Evolutionary conservation across 2,329 filamentous ascomycete species (phyloP).

Genomic region (Fusarium nematophilum): DNA sequence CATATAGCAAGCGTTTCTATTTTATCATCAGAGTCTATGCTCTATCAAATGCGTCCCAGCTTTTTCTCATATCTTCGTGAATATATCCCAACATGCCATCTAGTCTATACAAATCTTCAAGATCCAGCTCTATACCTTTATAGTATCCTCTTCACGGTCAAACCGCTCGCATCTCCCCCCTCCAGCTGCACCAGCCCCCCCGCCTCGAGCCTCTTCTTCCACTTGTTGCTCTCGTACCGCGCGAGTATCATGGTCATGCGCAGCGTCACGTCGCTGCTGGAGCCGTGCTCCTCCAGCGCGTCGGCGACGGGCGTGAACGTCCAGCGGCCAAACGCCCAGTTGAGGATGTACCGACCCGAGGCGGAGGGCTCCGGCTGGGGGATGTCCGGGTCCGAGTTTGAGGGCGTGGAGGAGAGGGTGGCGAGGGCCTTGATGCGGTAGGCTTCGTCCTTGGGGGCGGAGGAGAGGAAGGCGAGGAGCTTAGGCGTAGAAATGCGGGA

Average conservation of each 20-base stretch:
- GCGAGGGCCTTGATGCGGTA: slow-evolving; percentile 89
- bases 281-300: slow-evolving; percentile 61
- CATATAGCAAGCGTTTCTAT: slow-evolving; percentile 28
- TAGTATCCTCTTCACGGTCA: slow-evolving; percentile 64
- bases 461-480: slow-evolving; percentile 73
- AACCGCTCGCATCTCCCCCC: slow-evolving; percentile 56
- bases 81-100: slow-evolving; percentile 3
- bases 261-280: slow-evolving; percentile 66
- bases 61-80: slow-evolving; percentile 37
- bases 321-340: slow-evolving; percentile 98
- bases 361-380: slow-evolving; percentile 49
- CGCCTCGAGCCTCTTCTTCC: slow-evolving; percentile 77
- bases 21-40: slow-evolving; percentile 30
- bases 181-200: slow-evolving; percentile 65
- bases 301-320: slow-evolving; percentile 75
- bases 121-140: slow-evolving; percentile 41
- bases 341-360: slow-evolving; percentile 80
- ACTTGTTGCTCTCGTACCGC: slow-evolving; percentile 78
- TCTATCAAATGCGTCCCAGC: slow-evolving; percentile 25
- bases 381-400: slow-evolving; percentile 63
- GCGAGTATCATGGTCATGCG: slow-evolving; percentile 82
- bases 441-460: slow-evolving; percentile 90
- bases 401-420: slow-evolving; percentile 58
- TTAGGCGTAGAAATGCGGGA: slow-evolving; percentile 66
- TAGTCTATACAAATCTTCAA: slow-evolving; percentile 17